Evolutionary conservation across 2,329 filamentous ascomycete species (phyloP), one percentile per base, ranked within the genome.

Genomic region (Hymenotorrendiella dingleyae): DNA sequence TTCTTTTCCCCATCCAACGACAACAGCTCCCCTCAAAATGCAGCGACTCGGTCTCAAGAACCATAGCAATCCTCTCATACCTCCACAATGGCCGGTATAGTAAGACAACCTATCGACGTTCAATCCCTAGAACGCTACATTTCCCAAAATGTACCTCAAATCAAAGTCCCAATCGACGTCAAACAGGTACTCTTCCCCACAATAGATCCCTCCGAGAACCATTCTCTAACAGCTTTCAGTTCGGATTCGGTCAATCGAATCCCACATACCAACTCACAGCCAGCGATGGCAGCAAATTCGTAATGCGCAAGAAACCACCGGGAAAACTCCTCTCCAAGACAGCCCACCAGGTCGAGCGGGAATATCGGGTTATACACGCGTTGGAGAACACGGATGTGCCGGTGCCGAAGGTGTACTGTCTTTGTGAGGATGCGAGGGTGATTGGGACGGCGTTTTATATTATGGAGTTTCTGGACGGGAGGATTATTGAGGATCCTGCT

Each of bases 231-330:
- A 23, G 12, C 42, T 37, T 35, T 3, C 26, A 97, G 86, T 98
- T 97, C 63, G 88, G 90, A 57, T 97, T 94, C 64, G 93, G 93
- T 47, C 93, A 97, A 68, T 95, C 88, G 45, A 98, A 97, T 63
- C 93, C 93, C 33, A 98, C 93, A 2, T 98, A 97, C 68, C 87
- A 91, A 59, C 74, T 97, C 59, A 94, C 82, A 12, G 81, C 81
- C 40, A 72, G 79, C 52, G 73, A 80, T 61, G 79, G 81, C 39
- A 65, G 71, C 54, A 80, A 82, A 61, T 95, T 83, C 67, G 93
- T 98, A 24, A 77, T 97, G 71, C 87, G 93, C 63, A 97, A 98
- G 76, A 97, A 97, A 69, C 93, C 93, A 1, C 91, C 93, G n/a
- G 93, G 93, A 51, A 81, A 84, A 68, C 82, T 98, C 28, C 75